Evolutionary conservation across 306 rosid genomes (phyloP), one percentile per base, ranked within the genome.

Genomic region (Fragaria iinumae): DNA sequence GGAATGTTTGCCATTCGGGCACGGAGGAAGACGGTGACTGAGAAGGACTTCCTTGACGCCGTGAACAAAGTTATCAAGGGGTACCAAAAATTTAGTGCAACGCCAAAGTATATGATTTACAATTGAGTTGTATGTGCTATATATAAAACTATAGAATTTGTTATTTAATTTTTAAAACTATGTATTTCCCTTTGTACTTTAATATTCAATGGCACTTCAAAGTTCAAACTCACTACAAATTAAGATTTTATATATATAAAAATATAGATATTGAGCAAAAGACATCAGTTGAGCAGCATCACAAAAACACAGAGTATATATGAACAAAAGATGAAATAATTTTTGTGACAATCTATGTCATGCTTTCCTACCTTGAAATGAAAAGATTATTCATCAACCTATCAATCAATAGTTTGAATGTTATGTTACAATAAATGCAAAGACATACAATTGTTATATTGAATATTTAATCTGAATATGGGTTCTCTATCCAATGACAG

Each of bases 71-170:
- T 92, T 66, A 92, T 95, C 60, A 92, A 95, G 80, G 99, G 99
- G n/a, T 95, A 95, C 84, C 97, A 95, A 59, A 95, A 95, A 84
- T 95, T 90, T 88, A 95, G 99, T 84, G 99, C 99, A 14, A 95
- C 97, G 11, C 99, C 99, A 17, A 95, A 90, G 76, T 95, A 95
- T 76, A 92, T 95, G 99, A 97, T 32, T 32, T 32, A 32, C 34
- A 32, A 95, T 73, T 95, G 81, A 93, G 86, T 32, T 2, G 34
- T 2, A 32, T 2, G 34, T 32, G 2, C 34, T 32, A 4, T 2
- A 32, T 32, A 4, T 2, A 32, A 32, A 32, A 32, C 0, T 2
- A 32, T 29, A 29, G 32, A 29, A 29, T 29, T 57, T 39, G 44
- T 41, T 5, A 6, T 5, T 41, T 38, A 38, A 38, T 38, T 38